Base-by-base conservation (phyloP, 2,329 filamentous ascomycete species). In the Fusarium sp. region DNA sequence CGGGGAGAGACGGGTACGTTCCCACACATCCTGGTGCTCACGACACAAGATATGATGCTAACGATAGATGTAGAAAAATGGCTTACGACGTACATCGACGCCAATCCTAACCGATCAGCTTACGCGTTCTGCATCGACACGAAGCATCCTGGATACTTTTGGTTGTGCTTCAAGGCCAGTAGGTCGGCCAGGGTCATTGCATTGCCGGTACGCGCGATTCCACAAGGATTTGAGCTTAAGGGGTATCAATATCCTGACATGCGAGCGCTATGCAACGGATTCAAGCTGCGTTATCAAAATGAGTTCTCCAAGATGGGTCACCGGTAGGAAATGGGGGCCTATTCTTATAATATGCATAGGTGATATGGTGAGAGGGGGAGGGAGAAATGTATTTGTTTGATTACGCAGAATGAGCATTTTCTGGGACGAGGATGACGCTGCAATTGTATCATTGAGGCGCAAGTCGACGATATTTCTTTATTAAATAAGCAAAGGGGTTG, bases 111-210 rank as follows among this genome's bases (percentile, higher is more conserved):
- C 80, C 94, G 95, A 72, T 97, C 94, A 70, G 93, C 94, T 75
- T 99, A 99, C 82, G 93, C 94, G 51, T 98, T 99, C 87, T 98
- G 96, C 87, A 92, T 98, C 81, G 95, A 98, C 81, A 89, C 92
- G 39, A 95, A 95, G 83, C 93, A 96, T 81, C 94, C 96, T 0
- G 96, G 96, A 39, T 98, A 98, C 86, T 99, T 99, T 84, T 93
- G 91, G 85, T 89, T 99, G 45, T 97, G 95, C 85, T 99, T 98
- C 90, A 98, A 98, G 85, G 94, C 95, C 31, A 96, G 94, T 70
- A 89, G 92, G 77, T 87, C 88, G 55, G 93, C 94, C 6, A 88
- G 87, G 49, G 90, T 96, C 60, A 91, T 93, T 72, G 91, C 90
- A 52, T 95, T 96, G 92, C 90, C 91, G 10, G 94, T 99, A 73